These are phyloP conservation scores for Blastomyces emzantsi DNA, from an alignment of 2,329 filamentous ascomycete genomes.

Conservation along the genomic window DNA sequence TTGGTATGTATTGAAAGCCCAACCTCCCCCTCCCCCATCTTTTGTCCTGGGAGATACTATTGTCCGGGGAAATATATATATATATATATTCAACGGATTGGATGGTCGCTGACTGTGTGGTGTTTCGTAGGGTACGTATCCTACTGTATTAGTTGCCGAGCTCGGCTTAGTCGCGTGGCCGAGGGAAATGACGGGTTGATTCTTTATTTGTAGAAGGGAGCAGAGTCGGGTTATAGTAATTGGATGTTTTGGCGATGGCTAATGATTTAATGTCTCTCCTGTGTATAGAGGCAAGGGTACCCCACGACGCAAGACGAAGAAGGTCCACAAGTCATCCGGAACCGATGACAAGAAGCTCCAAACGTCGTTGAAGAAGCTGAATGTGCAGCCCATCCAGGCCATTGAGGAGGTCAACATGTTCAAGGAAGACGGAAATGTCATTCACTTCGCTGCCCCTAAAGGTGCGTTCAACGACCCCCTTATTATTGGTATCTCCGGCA, in stretches of 20 bases:
- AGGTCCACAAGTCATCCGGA: constrained; percentile 82
- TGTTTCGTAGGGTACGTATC: constrained; percentile 24
- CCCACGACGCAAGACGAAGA: constrained; percentile 96
- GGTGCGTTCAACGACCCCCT: constrained; percentile 52
- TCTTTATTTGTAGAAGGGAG: background rate
- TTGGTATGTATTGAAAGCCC: constrained; percentile 48
- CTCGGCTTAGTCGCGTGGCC: background rate
- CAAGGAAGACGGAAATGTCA: constrained; percentile 99
- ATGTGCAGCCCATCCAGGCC: constrained; percentile 97
- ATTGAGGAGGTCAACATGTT: constrained; percentile 99
- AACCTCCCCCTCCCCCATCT: too few species aligned
- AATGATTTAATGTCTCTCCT: constrained; percentile 10
- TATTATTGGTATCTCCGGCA: background rate
- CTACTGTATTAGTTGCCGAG: background rate
- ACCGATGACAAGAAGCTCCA: constrained; percentile 99
- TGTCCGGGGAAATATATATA: background rate
- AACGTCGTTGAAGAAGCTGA: constrained; percentile 95
- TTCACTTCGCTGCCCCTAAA: constrained; percentile 97
- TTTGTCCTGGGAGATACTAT: background rate
- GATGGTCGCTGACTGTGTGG: constrained; percentile 16
- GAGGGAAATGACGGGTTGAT: background rate
- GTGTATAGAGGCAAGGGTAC: constrained; percentile 82
- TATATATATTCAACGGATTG: background rate
- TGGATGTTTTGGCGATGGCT: constrained; percentile 9
- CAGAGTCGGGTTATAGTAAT: background rate